Evolutionary conservation across 2,329 filamentous ascomycete species (phyloP).

Genomic region (Emergomyces pasteurianus): DNA sequence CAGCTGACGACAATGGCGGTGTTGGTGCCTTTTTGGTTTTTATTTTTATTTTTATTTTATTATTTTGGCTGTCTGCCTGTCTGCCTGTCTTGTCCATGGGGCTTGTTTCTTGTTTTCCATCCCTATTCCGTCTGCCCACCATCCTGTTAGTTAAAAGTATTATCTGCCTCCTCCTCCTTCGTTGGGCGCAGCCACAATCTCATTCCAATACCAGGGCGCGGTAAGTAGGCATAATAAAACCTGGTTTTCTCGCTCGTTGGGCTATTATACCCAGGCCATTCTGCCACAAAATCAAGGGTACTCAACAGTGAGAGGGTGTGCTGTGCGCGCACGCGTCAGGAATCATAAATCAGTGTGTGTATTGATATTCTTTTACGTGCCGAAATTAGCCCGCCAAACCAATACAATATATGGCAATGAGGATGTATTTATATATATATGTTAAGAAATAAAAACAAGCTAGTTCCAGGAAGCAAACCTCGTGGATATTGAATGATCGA

Average conservation of each 20-base stretch:
- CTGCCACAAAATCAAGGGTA: not conserved
- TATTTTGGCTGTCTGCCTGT: not conserved
- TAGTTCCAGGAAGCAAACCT: conserved; percentile 12
- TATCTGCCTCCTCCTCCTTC: not conserved
- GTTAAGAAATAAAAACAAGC: not conserved
- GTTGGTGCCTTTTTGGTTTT: not conserved
- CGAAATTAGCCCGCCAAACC: not conserved
- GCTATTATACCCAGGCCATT: not conserved
- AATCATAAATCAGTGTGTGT: not conserved
- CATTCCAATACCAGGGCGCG: not conserved
- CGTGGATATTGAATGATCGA: conserved; percentile 29
- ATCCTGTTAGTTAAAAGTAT: not conserved
- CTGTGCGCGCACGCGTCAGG: not conserved
- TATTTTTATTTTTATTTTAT: not conserved
- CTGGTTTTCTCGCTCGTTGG: not conserved
- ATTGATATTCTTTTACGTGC: not conserved
- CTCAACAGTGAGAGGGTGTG: not conserved
- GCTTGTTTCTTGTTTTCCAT: not conserved
- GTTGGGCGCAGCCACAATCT: not conserved
- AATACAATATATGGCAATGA: not conserved
- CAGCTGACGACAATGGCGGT: not conserved
- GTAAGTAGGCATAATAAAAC: not conserved
- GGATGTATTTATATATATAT: not conserved
- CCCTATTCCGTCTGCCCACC: not conserved
- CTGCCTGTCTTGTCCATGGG: not conserved